Conservation (phyloP, 208 protist genomes). For the Acanthamoeba lenticulata region DNA sequence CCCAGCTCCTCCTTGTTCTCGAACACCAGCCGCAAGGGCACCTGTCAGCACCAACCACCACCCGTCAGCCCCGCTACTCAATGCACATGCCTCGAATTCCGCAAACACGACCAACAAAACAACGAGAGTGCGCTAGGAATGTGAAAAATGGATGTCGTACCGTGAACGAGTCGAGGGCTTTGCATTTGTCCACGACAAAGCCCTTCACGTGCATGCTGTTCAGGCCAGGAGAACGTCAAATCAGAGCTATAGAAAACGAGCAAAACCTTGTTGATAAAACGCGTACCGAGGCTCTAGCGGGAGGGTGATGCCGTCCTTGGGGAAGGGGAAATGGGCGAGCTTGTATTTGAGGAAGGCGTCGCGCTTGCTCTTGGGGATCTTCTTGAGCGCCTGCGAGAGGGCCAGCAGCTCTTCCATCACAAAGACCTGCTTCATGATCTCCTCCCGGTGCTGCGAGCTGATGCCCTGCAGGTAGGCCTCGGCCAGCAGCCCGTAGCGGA, state of each 20-base stretch:
- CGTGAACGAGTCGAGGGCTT: constrained; percentile 27
- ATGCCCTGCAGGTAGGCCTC: constrained; percentile 76
- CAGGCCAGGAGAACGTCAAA: background rate
- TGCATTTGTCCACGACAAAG: background rate
- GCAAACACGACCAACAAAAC: background rate
- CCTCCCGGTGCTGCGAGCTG: constrained; percentile 62
- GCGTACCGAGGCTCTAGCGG: background rate
- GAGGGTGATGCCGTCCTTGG: constrained; percentile 6
- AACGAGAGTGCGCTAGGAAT: background rate
- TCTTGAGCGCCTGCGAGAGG: background rate
- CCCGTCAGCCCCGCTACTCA: background rate
- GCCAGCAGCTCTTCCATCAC: background rate
- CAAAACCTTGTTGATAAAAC: background rate
- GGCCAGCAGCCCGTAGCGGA: constrained; percentile 81
- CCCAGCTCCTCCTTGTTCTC: constrained; percentile 77
- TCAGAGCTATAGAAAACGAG: too few relatives aligned
- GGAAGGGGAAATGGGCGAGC: constrained; percentile 7
- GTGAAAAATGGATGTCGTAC: background rate
- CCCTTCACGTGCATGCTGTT: background rate
- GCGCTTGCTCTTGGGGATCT: constrained; percentile 37
- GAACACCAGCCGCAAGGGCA: constrained; percentile 85
- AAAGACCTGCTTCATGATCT: constrained; percentile 5
- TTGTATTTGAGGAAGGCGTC: background rate
- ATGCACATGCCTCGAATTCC: background rate
- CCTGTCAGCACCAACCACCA: background rate